Base-by-base conservation (phyloP, 495 filamentous ascomycete species). In the Hypoxylon perforatum region DNA sequence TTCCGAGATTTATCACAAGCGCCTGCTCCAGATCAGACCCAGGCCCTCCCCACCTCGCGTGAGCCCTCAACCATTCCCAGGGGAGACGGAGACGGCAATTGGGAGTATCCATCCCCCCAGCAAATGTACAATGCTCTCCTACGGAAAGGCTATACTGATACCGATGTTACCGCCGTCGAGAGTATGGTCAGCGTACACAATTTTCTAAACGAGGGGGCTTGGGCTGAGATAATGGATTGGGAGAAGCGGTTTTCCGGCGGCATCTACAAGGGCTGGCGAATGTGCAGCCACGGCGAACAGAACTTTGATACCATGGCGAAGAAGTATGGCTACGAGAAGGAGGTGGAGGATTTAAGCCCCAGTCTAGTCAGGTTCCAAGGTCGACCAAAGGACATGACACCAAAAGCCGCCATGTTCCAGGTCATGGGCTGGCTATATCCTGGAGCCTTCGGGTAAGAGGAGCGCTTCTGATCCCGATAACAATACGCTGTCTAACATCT, bases 121-220 rank as follows among this genome's bases (percentile, higher is more conserved):
- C 95, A 98, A 76, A 98, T 98, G 95, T 98, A 97, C 80, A 99
- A 98, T 72, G 95, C 96, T 0, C 89, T 98, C 82, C 78, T 96
- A 54, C 89, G 96, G 51, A 98, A 99, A 77, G 95, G 95, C 17
- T 92, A 97, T 77, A 94, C 91, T 0, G 93, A 97, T 72, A 97
- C 94, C 0, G 93, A 95, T 45, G 86, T 91, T 57, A 93, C 94
- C 53, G 92, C 92, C 0, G 94, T 99, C n/a, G 93, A 97, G 78
- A 87, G 87, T 53, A 99, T 99, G 95, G 96, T 98, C 44, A 90
- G 92, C 2, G 91, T 99, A 33, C 95, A 99, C 80, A 99, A 99
- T 74, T 98, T 97, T 70, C 71, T 99, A 73, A 99, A 99, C 73
- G 95, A 99, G 75, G 95, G 95, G 53, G 95, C 95, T 1, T 99